Conservation (phyloP, 164 flowering plant species). For the Vitis amurensis region DNA sequence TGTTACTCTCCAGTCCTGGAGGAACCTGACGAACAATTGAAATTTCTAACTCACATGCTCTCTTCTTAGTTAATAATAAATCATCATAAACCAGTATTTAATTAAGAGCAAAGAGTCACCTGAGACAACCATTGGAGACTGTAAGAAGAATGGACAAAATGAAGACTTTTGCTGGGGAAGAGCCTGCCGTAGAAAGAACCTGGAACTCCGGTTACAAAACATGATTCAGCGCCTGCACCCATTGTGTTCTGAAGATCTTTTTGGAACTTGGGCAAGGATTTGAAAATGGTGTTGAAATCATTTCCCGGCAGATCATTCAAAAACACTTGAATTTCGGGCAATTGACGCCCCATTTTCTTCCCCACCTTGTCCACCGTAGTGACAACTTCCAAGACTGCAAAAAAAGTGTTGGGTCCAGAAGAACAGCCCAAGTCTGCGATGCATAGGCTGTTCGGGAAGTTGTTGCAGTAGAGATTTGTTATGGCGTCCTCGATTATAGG, state of each 20-base stretch:
- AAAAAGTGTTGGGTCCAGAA: conserved; percentile 68
- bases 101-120: conserved; percentile 26
- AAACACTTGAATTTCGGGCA: conserved; percentile 43
- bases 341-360: not conserved
- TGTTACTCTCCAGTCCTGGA: conserved; percentile 38
- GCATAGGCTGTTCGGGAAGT: conserved; percentile 18
- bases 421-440: conserved; percentile 79
- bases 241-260: conserved; percentile 19
- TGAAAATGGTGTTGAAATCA: conserved; percentile 63
- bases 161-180: conserved; percentile 41
- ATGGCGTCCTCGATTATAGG: conserved; percentile 43
- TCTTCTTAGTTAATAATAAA: not conserved
- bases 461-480: conserved; percentile 20
- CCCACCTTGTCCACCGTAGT: conserved; percentile 17
- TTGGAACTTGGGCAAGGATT: conserved; percentile 30
- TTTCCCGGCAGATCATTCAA: conserved; percentile 73
- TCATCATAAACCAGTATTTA: not conserved
- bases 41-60: not conserved
- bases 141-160: conserved; percentile 70
- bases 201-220: conserved; percentile 51
- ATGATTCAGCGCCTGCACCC: conserved; percentile 26
- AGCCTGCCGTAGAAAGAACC: conserved; percentile 65
- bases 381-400: conserved; percentile 35
- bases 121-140: conserved; percentile 65
- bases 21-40: conserved; percentile 44